Evolutionary conservation across 257 asterid species (phyloP).

Genomic region (Paulownia fortunei): DNA sequence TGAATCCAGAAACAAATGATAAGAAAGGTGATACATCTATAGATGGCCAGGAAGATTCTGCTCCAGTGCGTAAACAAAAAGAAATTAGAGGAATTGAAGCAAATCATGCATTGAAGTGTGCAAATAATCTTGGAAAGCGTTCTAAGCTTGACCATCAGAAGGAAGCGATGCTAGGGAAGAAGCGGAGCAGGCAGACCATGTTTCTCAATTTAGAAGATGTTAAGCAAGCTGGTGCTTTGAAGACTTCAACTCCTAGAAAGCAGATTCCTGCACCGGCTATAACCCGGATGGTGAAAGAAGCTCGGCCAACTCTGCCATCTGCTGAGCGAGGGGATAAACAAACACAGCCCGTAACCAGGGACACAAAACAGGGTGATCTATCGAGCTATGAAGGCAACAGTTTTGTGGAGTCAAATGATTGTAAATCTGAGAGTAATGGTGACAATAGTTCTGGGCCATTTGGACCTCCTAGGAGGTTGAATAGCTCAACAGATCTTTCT

Average conservation of each 20-base stretch:
- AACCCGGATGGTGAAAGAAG: conserved; percentile 74
- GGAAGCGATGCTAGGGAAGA: conserved; percentile 95
- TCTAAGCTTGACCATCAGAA: conserved; percentile 87
- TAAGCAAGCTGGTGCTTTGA: conserved; percentile 77
- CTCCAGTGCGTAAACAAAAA: conserved; percentile 63
- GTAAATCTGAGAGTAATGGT: conserved; percentile 72
- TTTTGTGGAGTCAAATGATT: conserved; percentile 61
- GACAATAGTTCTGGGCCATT: conserved; percentile 58
- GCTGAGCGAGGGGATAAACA: conserved; percentile 79
- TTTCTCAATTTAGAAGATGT: conserved; percentile 91
- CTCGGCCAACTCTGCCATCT: conserved; percentile 50
- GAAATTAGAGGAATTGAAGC: conserved; percentile 86
- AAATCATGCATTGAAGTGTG: conserved; percentile 67
- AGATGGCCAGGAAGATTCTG: conserved; percentile 71
- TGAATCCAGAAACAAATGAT: conserved; percentile 63
- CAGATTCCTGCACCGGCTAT: conserved; percentile 87
- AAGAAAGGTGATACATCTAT: conserved; percentile 53
- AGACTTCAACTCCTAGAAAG: conserved; percentile 83
- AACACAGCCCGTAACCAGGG: conserved; percentile 59
- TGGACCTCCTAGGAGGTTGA: conserved; percentile 67
- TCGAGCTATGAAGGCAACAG: conserved; percentile 58
- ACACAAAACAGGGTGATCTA: conserved; percentile 58
- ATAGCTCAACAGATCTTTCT: conserved; percentile 59
- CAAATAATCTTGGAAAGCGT: conserved; percentile 82
- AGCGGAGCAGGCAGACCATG: conserved; percentile 96